Base-by-base conservation (phyloP, 2,329 filamentous ascomycete species). In the Epichloe uncinata region DNA sequence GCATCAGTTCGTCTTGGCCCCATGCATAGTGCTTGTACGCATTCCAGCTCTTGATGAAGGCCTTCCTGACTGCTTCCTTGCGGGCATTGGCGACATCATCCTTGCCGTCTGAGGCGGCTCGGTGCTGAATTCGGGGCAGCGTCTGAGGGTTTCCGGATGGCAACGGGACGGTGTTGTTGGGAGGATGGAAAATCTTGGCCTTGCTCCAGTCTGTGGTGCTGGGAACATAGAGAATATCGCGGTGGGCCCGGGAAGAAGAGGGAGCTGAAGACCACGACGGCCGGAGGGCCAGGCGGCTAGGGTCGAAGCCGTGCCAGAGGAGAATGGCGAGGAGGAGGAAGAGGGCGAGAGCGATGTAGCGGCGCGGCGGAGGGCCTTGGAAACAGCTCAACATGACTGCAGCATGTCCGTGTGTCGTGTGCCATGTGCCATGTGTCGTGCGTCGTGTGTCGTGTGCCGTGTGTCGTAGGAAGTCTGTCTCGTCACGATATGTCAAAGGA, bases 1-100 rank as follows among this genome's bases (percentile, higher is more conserved):
- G 77, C 53, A 66, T 65, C 40, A 81, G 65, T 63, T 81, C 76
- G 52, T 81, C 77, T 55, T 70, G 66, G n/a, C 70, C 63, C 75
- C 76, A 81, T 1, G 77, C 77, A 55, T 77, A 63, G 42, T 66
- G 66, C 55, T 72, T 73, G 59, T 80, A 80, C 6, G 71, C 69
- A 26, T 69, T 62, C 77, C 77, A 74, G 53, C 66, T 72, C 57
- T 70, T 70, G 53, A 63, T 52, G 47, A 72, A 71, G 12, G 67
- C 66, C 44, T 62, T 55, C 50, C 63, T 65, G 49, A 74, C 63
- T 30, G 64, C 64, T 26, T 61, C 58, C 51, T 66, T 66, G 36
- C 70, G 63, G 5, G 62, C 58, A 13, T 60, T 56, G 38, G 66
- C 59, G 22, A 62, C 57, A 38, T 58, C 52, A 48, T 67, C 61